A percentile compares a stretch with the other conserved stretches of the same genome.
Evolutionary conservation across 495 filamentous ascomycete species (phyloP).

Genomic region (Hypoxylon lienhwacheense): DNA sequence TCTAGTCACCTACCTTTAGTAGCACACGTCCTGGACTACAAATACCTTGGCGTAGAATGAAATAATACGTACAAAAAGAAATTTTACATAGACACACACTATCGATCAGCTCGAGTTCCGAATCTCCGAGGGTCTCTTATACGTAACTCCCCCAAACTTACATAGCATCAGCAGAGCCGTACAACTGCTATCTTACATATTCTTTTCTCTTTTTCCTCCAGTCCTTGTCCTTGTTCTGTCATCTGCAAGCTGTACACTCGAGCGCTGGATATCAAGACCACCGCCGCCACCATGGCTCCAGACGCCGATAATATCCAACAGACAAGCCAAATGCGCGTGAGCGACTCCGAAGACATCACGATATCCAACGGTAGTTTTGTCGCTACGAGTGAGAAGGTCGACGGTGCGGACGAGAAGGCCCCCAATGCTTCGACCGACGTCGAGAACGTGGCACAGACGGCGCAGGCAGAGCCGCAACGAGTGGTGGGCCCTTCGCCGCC

Average conservation of each 20-base stretch:
- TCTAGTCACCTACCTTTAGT: too few species aligned
- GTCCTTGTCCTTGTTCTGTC: slow-evolving; percentile 5
- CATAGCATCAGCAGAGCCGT: slow-evolving; percentile 3
- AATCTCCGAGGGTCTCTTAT: slow-evolving; percentile 16
- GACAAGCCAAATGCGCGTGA: slow-evolving; percentile 2
- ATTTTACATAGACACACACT: slow-evolving; percentile 8
- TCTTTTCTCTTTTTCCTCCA: background rate
- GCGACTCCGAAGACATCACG: slow-evolving; percentile 27
- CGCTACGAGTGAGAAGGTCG: slow-evolving; percentile 13
- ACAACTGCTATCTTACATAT: slow-evolving; percentile 5
- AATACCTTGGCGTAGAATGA: too few species aligned
- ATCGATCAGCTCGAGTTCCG: slow-evolving; percentile 16
- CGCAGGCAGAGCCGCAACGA: slow-evolving; percentile 6
- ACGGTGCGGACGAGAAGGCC: slow-evolving; percentile 1
- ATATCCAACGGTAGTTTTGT: slow-evolving; percentile 22
- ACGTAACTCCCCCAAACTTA: slow-evolving; percentile 2
- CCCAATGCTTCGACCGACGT: background rate
- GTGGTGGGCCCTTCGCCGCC: slow-evolving; percentile 18
- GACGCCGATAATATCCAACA: slow-evolving; percentile 4
- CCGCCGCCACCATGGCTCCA: slow-evolving; percentile 10
- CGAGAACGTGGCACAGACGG: slow-evolving; percentile 3
- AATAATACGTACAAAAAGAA: background rate
- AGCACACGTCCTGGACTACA: too few species aligned
- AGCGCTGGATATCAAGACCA: background rate
- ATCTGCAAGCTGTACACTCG: background rate